A percentile compares a stretch with the other conserved stretches of the same genome.
These are phyloP conservation scores for Fusarium sp. DNA, from an alignment of 2,329 filamentous ascomycete species.

Conservation along the genomic window DNA sequence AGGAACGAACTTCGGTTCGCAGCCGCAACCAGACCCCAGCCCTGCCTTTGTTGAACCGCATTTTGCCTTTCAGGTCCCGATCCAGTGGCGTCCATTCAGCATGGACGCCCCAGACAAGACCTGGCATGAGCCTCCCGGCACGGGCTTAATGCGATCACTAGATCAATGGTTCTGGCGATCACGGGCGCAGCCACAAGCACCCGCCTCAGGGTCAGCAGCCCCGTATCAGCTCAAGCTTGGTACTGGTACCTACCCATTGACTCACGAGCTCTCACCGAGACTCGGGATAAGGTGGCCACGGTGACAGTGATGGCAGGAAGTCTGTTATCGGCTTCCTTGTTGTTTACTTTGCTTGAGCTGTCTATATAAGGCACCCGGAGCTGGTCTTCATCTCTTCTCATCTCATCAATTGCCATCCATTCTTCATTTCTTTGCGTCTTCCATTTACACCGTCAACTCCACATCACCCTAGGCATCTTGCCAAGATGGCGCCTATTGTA, in stretches of 20 bases:
- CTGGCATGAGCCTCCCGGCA: slow-evolving; percentile 32
- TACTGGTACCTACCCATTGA: slow-evolving; percentile 22
- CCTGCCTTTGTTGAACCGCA: slow-evolving; percentile 11
- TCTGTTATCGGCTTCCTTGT: slow-evolving; percentile 33
- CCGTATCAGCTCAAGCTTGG: slow-evolving; percentile 27
- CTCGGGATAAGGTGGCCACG: slow-evolving; percentile 25
- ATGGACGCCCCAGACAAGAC: slow-evolving; percentile 28
- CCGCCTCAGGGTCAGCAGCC: slow-evolving; percentile 34
- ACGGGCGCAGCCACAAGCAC: slow-evolving; percentile 38
- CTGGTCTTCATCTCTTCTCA: slow-evolving; percentile 24
- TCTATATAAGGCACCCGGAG: slow-evolving; percentile 43
- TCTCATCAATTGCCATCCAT: slow-evolving; percentile 17
- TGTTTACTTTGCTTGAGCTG: slow-evolving; percentile 10
- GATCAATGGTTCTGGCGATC: slow-evolving; percentile 30
- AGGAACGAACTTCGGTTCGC: slow-evolving; percentile 9
- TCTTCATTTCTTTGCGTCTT: slow-evolving; percentile 24
- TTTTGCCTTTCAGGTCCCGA: slow-evolving; percentile 42
- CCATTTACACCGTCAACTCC: slow-evolving; percentile 27
- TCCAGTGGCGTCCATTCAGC: slow-evolving; percentile 43
- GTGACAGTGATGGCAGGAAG: slow-evolving; percentile 26
- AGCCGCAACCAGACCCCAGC: slow-evolving; percentile 27
- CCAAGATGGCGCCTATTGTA: slow-evolving; percentile 56
- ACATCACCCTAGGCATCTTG: slow-evolving; percentile 30
- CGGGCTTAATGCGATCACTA: slow-evolving; percentile 24
- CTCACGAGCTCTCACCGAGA: slow-evolving; percentile 35